These are phyloP conservation scores for Penicillium lividum DNA, from an alignment of 495 filamentous ascomycete genomes.

Conservation along the genomic window DNA sequence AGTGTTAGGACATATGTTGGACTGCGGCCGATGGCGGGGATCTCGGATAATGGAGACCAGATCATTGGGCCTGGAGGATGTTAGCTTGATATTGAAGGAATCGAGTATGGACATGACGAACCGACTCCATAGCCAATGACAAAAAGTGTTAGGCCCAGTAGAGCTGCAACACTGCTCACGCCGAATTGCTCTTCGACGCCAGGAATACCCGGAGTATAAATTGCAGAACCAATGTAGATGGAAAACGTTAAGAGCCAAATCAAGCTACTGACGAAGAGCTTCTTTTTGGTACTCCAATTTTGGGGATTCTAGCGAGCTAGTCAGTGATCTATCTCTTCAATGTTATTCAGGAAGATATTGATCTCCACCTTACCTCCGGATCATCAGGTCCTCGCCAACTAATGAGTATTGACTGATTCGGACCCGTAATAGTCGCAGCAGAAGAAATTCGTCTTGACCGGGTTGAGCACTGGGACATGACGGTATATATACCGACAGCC, in stretches of 20 bases:
- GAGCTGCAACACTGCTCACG: constrained; percentile 47
- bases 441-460: constrained; percentile 15
- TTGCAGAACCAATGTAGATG: constrained; percentile 37
- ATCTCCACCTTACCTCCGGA: constrained; percentile 25
- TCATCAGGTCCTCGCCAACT: constrained; percentile 31
- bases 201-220: constrained; percentile 28
- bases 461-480: constrained; percentile 24
- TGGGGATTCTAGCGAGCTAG: constrained; percentile 42
- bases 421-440: constrained; percentile 4
- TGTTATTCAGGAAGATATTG: neutral
- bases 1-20: constrained; percentile 51
- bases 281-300: constrained; percentile 44
- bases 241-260: constrained; percentile 34
- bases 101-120: neutral
- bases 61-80: constrained; percentile 37
- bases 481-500: constrained; percentile 18
- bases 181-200: constrained; percentile 42
- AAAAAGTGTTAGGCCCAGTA: constrained; percentile 53
- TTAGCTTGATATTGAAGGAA: neutral
- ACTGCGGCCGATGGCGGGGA: constrained; percentile 51
- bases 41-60: constrained; percentile 52
- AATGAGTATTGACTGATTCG: constrained; percentile 13
- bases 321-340: neutral
- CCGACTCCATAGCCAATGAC: constrained; percentile 46
- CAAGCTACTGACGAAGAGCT: constrained; percentile 18